Percentiles rank a stretch among this genome's conserved stretches.
Conservation (phyloP, 495 filamentous ascomycete genomes). For the Trypethelium eluteriae region DNA sequence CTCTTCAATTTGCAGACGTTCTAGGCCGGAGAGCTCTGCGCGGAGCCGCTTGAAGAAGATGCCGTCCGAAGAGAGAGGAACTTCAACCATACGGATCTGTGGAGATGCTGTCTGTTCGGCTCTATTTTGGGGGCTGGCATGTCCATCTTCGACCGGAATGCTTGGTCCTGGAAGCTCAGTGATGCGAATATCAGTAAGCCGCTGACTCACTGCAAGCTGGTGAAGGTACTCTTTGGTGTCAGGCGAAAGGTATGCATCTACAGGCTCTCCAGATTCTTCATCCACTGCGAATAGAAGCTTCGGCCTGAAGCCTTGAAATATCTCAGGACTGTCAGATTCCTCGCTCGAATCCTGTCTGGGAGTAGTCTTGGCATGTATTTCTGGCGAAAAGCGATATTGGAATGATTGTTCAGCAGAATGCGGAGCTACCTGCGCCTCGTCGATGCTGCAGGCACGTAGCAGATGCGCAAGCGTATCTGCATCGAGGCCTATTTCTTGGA, state of each 20-base stretch:
- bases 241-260: constrained; percentile 49
- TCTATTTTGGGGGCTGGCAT: neutral
- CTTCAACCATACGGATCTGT: constrained; percentile 43
- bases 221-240: constrained; percentile 48
- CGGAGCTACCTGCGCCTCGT: constrained; percentile 5
- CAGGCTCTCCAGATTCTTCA: constrained; percentile 43
- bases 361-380: neutral
- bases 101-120: neutral
- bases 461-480: constrained; percentile 51
- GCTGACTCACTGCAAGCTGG: constrained; percentile 36
- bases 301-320: constrained; percentile 41
- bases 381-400: constrained; percentile 24
- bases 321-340: neutral
- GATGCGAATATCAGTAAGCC: constrained; percentile 24
- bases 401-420: constrained; percentile 8
- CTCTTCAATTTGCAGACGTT: constrained; percentile 51
- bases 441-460: constrained; percentile 21
- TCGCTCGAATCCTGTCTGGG: neutral
- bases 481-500: constrained; percentile 53
- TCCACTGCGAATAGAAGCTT: constrained; percentile 53
- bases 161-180: constrained; percentile 20
- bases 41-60: constrained; percentile 63
- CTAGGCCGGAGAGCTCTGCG: constrained; percentile 52
- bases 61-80: constrained; percentile 58
- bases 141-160: neutral